Evolutionary conservation across 768 basidiomycete genomes (phyloP), one percentile per base, ranked within the genome.

Genomic region (Lentinula sp.): DNA sequence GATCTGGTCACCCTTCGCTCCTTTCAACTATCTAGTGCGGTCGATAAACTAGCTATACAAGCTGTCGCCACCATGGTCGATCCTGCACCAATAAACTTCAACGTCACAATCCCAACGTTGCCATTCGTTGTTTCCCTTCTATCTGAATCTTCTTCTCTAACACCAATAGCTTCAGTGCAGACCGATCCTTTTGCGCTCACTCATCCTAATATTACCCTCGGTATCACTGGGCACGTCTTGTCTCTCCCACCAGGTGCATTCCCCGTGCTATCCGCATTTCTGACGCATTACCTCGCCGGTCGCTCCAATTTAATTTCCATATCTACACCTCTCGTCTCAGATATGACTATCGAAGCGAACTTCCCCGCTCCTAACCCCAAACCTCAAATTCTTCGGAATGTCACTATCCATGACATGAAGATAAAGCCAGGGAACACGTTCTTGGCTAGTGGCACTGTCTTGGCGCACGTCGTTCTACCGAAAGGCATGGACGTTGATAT

Each of bases 341-440:
- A 70, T 39, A 67, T 86, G 32, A 64, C 73, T 20, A 65, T 84
- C 9, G 67, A 79, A 32, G 75, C 82, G 16, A 70, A 74, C 1
- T 93, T 93, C 66, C 92, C 91, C 2, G 80, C 82, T 0, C 88
- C 87, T 1, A 70, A 77, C 50, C 84, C 85, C 4, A 80, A 77
- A 28, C 91, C 92, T 1, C 76, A 81, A 32, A 74, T 94, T 39
- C 77, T 94, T 13, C 82, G 82, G 12, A 76, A 90, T 64, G 86
- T 93, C 46, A 88, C 88, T 3, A 87, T 93, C 62, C 79, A 78
- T 46, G 80, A 89, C 67, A 93, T 93, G 91, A 83, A 81, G 66
- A 78, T 93, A 60, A 83, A 78, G 62, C 79, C 87, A 63, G 79
- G 76, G 0, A 74, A 67, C 8, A 59, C 67, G 46, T 80, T 93